phyloP scores from a whole-genome alignment of 345 rosid genomes.

The Mercurialis annua region DNA sequence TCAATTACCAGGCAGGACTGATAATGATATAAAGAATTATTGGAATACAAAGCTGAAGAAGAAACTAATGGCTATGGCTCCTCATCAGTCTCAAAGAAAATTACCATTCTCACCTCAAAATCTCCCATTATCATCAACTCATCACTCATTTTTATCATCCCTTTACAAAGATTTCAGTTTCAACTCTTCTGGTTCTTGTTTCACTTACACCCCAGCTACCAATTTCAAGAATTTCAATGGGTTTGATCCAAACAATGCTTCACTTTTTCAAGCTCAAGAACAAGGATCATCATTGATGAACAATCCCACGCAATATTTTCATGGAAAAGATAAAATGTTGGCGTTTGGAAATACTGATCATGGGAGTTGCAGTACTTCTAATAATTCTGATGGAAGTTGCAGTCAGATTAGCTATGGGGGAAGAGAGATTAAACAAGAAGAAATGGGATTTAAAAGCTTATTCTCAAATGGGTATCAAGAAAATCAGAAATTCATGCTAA shows the following conservation, averaged over 20 bases:
- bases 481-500: constrained; percentile 35
- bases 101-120: constrained; percentile 36
- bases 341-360: constrained; percentile 61
- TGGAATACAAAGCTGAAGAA: constrained; percentile 98
- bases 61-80: constrained; percentile 52
- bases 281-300: constrained; percentile 18
- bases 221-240: constrained; percentile 20
- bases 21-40: constrained; percentile 88
- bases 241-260: constrained; percentile 33
- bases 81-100: constrained; percentile 45
- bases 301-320: constrained; percentile 35
- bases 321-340: constrained; percentile 31
- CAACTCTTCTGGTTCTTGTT: constrained; percentile 8
- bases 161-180: constrained; percentile 19
- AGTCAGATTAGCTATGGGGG: constrained; percentile 45
- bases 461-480: constrained; percentile 34
- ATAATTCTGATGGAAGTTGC: constrained; percentile 48
- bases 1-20: constrained; percentile 93
- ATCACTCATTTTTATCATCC: constrained; percentile 22
- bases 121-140: constrained; percentile 25
- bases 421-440: constrained; percentile 57
- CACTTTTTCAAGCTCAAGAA: constrained; percentile 30
- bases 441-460: constrained; percentile 32
- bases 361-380: constrained; percentile 55
- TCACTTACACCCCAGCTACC: constrained; percentile 10